Base-by-base conservation (phyloP, 192 early-diverging fungal genomes). In the Anaeromyces robustus region DNA sequence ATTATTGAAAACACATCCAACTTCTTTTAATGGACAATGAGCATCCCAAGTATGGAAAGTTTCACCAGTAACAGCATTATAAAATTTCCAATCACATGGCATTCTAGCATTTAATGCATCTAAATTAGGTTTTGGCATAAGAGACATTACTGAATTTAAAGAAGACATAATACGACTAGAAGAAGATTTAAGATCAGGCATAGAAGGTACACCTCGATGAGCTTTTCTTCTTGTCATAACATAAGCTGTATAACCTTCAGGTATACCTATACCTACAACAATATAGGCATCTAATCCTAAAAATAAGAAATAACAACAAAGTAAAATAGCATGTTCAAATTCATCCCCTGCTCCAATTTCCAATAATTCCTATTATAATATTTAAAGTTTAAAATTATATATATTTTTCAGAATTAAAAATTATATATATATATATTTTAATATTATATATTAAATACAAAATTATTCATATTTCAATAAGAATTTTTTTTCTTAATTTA, bases 251-350 rank as follows among this genome's bases (percentile, higher is more conserved):
- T 83, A 31, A 2, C 87, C 85, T 59, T 89, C 87, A 0, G 86
- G 82, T 18, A 86, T 84, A 30, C 85, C 87, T 29, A 79, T 29
- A 31, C 89, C 89, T 19, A 90, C 43, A 19, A 90, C 83, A 22
- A 90, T 86, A 78, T 59, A 86, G 12, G 85, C 85, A 18, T 86
- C 82, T 22, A 80, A 39, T 12, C 82, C 85, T 39, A 30, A 28
- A 41, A 18, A 29, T 34, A 77, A 17, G 9, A 90, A 37, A 41
- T 84, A 87, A 80, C 90, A 90, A 80, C 87, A 88, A 28, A 90
- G 80, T 59, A 90, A 77, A 29, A 90, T 86, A 3, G 89, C 88
- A 80, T 89, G 89, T 80, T 90, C 89, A 9, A 84, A 83, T 16
- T 68, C 78, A 59, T 87, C 89, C 17, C 85, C 89, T 29, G 87